Percentiles rank a stretch among this genome's conserved stretches.
Evolutionary conservation across 768 basidiomycete species (phyloP).

Genomic region (Lentinula detonsa): DNA sequence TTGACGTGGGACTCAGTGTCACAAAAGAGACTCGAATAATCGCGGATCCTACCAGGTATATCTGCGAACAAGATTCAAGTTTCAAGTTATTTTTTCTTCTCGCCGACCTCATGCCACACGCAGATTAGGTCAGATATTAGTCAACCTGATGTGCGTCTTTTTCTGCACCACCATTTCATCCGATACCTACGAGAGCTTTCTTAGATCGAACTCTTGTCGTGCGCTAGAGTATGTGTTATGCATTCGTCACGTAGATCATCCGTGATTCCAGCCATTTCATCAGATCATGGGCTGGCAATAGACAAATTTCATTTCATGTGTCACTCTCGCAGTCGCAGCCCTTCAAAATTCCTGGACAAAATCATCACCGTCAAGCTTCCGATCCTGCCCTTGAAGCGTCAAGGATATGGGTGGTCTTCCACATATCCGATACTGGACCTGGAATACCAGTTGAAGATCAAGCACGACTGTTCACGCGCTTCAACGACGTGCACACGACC

Average conservation of each 20-base stretch:
- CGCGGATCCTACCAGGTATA: not conserved
- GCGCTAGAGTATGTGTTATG: not conserved
- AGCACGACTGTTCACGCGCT: conserved; percentile 5
- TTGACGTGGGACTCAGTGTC: not conserved
- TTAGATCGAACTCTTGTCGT: conserved; percentile 7
- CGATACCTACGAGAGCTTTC: not conserved
- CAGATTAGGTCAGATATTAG: conserved; percentile 6
- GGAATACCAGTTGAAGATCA: conserved; percentile 3
- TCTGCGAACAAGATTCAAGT: no score
- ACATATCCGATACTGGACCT: not conserved
- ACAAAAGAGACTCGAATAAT: not conserved
- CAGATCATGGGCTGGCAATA: conserved; percentile 4
- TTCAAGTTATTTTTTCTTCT: no score
- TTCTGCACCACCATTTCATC: no score
- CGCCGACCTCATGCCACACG: no score
- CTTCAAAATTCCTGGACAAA: not conserved
- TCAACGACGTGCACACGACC: not conserved
- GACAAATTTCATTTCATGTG: not conserved
- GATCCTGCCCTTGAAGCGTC: not conserved
- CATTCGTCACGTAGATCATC: no score
- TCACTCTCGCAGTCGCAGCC: not conserved
- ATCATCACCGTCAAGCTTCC: not conserved
- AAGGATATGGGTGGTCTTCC: not conserved
- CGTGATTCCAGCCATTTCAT: not conserved
- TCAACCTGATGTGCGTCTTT: conserved; percentile 6